Percentiles rank a stretch among this genome's conserved stretches.
phyloP scores from a whole-genome alignment of 2,329 filamentous ascomycete genomes.

The Exophiala sp. region DNA sequence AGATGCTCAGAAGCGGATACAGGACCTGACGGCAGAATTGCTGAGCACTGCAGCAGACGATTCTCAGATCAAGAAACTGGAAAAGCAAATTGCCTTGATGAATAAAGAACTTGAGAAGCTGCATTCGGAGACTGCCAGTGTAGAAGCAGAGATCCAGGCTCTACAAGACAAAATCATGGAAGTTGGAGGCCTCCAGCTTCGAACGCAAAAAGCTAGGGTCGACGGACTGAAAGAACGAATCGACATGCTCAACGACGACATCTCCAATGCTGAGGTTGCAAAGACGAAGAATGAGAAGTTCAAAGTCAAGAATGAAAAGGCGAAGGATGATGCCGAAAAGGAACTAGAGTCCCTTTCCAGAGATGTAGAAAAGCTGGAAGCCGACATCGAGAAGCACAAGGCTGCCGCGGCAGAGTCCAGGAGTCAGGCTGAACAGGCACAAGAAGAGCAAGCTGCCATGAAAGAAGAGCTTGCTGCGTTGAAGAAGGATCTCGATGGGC shows the following conservation, averaged over 20 bases:
- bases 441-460: conserved; percentile 70
- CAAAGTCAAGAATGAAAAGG: conserved; percentile 79
- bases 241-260: conserved; percentile 71
- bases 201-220: conserved; percentile 85
- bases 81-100: conserved; percentile 73
- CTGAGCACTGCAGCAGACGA: conserved; percentile 79
- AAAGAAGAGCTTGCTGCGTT: conserved; percentile 74
- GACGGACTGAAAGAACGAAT: conserved; percentile 87
- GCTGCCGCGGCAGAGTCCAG: conserved; percentile 70
- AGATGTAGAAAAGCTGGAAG: conserved; percentile 74
- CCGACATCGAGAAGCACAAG: conserved; percentile 73
- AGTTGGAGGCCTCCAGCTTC: conserved; percentile 87
- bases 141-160: conserved; percentile 88
- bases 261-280: conserved; percentile 80
- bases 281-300: conserved; percentile 94
- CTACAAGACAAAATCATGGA: conserved; percentile 98
- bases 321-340: conserved; percentile 70
- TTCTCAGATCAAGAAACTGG: conserved; percentile 64
- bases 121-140: conserved; percentile 76
- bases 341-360: conserved; percentile 69
- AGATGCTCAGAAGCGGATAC: conserved; percentile 78
- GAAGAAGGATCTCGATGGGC: conserved; percentile 83
- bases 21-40: conserved; percentile 78
- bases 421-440: conserved; percentile 73
- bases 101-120: conserved; percentile 77